Evolutionary conservation across 2,329 filamentous ascomycete genomes (phyloP).

Genomic region (Septoria petroselini): DNA sequence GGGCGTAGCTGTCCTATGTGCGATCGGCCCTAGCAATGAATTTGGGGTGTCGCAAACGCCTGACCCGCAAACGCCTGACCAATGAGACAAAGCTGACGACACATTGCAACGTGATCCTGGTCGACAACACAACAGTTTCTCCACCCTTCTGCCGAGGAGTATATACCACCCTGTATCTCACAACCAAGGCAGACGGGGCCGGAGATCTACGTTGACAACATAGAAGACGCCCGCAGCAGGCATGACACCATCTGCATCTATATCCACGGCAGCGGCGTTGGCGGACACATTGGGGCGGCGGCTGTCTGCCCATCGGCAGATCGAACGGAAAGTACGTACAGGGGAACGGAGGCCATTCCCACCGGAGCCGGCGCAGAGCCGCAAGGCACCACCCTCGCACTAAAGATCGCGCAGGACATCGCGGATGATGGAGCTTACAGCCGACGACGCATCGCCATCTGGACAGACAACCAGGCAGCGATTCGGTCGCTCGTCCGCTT

Average conservation of each 20-base stretch:
- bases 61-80: too few relatives aligned
- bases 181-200: too few relatives aligned
- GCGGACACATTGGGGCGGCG: neutral
- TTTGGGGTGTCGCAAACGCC: too few relatives aligned
- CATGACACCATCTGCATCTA: slow-evolving; percentile 3
- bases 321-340: neutral
- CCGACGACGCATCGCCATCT: neutral
- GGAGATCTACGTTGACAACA: slow-evolving; percentile 5
- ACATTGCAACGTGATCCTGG: too few relatives aligned
- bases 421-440: neutral
- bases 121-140: too few relatives aligned
- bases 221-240: slow-evolving; percentile 2
- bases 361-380: neutral
- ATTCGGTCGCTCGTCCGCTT: neutral
- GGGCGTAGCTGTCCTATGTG: too few relatives aligned
- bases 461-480: neutral
- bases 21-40: too few relatives aligned
- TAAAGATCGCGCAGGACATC: neutral
- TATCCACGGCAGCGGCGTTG: neutral
- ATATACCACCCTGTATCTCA: slow-evolving; percentile 7
- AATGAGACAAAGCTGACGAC: too few relatives aligned
- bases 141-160: too few relatives aligned
- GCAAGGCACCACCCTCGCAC: neutral
- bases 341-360: neutral
- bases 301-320: neutral